A percentile compares a stretch with the other conserved stretches of the same genome.
Evolutionary conservation across 257 asterid genomes (phyloP).

Genomic region (Solanum medicagineum): DNA sequence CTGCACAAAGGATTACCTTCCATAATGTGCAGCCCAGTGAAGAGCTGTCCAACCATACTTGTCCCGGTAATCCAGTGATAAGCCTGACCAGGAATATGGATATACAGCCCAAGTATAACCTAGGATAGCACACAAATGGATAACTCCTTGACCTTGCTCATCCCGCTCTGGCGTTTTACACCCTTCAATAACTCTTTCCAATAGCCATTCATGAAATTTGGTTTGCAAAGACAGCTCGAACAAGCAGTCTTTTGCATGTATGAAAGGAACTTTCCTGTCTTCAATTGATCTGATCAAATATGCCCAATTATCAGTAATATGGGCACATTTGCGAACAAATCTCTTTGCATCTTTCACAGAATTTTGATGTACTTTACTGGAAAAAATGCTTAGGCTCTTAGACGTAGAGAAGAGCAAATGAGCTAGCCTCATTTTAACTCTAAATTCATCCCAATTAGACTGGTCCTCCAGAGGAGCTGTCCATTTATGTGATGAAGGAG

Average conservation of each 20-base stretch:
- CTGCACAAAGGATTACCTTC: constrained; percentile 42
- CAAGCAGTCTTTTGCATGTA: constrained; percentile 64
- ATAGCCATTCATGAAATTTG: constrained; percentile 67
- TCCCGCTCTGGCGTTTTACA: constrained; percentile 59
- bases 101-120: constrained; percentile 87
- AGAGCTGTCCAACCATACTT: constrained; percentile 93
- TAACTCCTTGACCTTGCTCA: constrained; percentile 86
- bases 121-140: constrained; percentile 90
- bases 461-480: constrained; percentile 22
- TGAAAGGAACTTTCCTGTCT: constrained; percentile 34
- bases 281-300: constrained; percentile 39
- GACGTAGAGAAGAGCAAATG: constrained; percentile 73
- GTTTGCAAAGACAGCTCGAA: constrained; percentile 67
- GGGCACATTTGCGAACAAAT: constrained; percentile 46
- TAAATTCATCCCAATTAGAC: constrained; percentile 53
- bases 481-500: constrained; percentile 29
- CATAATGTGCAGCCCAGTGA: constrained; percentile 95
- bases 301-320: constrained; percentile 40
- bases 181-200: constrained; percentile 62
- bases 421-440: constrained; percentile 70
- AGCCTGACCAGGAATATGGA: constrained; percentile 71
- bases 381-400: constrained; percentile 36
- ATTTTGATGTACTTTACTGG: constrained; percentile 36
- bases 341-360: constrained; percentile 61
- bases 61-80: constrained; percentile 89